Evolutionary conservation across 1,284 basidiomycete species (phyloP).

Genomic region (Phellinidium pouzarii): DNA sequence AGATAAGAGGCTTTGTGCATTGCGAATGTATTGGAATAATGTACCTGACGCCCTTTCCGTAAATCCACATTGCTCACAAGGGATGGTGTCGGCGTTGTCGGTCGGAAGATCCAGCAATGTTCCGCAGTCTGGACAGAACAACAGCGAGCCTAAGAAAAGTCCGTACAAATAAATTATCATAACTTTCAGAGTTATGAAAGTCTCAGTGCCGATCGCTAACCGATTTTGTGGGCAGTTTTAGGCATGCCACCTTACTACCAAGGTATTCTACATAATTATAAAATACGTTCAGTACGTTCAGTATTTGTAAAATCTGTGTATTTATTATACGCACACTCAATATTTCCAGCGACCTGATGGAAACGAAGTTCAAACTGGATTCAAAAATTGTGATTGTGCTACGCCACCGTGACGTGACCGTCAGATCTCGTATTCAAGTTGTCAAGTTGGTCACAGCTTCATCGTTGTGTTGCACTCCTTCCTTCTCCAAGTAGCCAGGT

Average conservation of each 20-base stretch:
- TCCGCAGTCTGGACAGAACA: slow-evolving; percentile 93
- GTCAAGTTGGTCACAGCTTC: too few species aligned
- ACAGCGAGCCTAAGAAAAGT: slow-evolving; percentile 63
- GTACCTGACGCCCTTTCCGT: slow-evolving; percentile 83
- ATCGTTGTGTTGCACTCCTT: too few species aligned
- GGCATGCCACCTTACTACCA: not conserved
- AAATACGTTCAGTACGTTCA: too few species aligned
- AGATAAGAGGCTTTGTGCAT: slow-evolving; percentile 5
- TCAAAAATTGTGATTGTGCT: too few species aligned
- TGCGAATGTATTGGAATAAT: slow-evolving; percentile 27
- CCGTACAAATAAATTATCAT: not conserved
- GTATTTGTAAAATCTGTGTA: too few species aligned
- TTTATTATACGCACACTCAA: too few species aligned
- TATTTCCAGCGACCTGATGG: too few species aligned
- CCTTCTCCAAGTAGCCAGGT: too few species aligned
- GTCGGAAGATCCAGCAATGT: slow-evolving; percentile 82
- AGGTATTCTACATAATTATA: too few species aligned
- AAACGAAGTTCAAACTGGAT: too few species aligned
- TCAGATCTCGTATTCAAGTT: too few species aligned
- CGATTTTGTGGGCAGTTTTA: slow-evolving; percentile 18
- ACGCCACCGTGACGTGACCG: too few species aligned
- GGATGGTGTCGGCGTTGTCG: slow-evolving; percentile 71
- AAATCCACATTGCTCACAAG: slow-evolving; percentile 85
- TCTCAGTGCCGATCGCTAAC: slow-evolving; percentile 5
- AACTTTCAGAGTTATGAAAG: not conserved